Base-by-base conservation (phyloP, 495 filamentous ascomycete species). In the Neohortaea acidophila region DNA sequence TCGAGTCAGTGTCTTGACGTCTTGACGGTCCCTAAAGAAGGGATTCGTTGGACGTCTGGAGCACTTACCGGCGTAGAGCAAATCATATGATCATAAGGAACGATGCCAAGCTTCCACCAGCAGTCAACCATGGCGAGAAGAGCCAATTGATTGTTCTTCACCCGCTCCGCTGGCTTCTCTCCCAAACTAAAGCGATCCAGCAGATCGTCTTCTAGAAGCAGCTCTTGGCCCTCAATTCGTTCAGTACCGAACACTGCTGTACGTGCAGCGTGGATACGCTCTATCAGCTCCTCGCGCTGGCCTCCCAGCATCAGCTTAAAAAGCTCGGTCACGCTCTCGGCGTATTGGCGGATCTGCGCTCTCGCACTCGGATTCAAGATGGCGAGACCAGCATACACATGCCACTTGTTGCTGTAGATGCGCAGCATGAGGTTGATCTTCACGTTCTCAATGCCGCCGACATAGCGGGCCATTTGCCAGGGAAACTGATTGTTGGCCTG, bases 71-170 rank as follows among this genome's bases (percentile, higher is more conserved):
- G 89, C 11, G 89, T 97, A 10, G 83, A 92, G 62, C 89, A 97
- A 48, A 97, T 93, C 84, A 96, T 94, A 63, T 97, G 89, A 58
- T 96, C 86, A 57, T 96, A 97, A 1, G 89, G 89, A 22, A 89
- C 80, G 45, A 94, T 97, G 22, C 77, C 81, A 11, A 94, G 66
- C 42, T 80, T 80, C 58, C 76, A 86, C 89, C 89, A 97, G 59
- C 84, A 96, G 61, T 97, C 89, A 20, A 96, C 89, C 72, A 97
- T 97, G n/a, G 87, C 91, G 25, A 97, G 70, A 33, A 97, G 69
- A 59, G 73, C 81, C 21, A 97, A 65, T 57, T 97, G 89, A 51
- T 84, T 94, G 59, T 97, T 97, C 19, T 79, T 83, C 14, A 77
- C 65, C 0, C 75, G 64, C 49, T 73, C 65, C 43, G 75, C 73